phyloP scores from a whole-genome alignment of 1,284 basidiomycete genomes.

The Polyporus tsugae region DNA sequence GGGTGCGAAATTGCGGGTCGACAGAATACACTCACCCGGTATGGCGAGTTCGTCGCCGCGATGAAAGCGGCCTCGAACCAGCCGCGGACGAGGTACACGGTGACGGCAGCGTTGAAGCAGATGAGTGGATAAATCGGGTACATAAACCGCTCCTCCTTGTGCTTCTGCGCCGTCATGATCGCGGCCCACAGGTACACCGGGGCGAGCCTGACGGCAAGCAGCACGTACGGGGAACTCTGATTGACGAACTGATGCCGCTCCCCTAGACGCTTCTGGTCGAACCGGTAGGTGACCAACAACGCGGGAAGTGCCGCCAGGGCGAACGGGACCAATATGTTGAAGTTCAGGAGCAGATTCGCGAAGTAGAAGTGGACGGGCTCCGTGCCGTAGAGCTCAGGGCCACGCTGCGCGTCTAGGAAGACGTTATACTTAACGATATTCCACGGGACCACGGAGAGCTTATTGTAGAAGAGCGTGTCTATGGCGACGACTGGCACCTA shows the following conservation, averaged over 20 bases:
- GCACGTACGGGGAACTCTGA: constrained; percentile 79
- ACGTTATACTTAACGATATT: constrained; percentile 97
- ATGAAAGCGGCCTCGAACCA: constrained; percentile 87
- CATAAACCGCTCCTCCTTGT: constrained; percentile 99
- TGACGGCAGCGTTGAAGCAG: constrained; percentile 93
- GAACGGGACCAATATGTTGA: constrained; percentile 87
- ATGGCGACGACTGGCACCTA: constrained; percentile 80
- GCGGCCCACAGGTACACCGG: constrained; percentile 92
- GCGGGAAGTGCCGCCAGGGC: constrained; percentile 85
- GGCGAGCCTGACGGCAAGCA: constrained; percentile 78
- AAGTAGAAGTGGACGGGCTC: constrained; percentile 88
- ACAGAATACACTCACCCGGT: constrained; percentile 64
- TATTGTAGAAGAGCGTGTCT: constrained; percentile 91
- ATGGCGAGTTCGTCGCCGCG: constrained; percentile 81
- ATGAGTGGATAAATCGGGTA: constrained; percentile 93
- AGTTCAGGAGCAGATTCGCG: constrained; percentile 90
- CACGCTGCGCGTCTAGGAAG: constrained; percentile 79
- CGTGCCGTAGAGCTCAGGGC: constrained; percentile 94
- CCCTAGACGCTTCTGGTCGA: constrained; percentile 86
- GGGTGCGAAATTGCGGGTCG: neutral
- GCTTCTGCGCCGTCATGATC: constrained; percentile 84
- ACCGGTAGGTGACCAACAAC: constrained; percentile 76
- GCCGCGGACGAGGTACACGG: constrained; percentile 83
- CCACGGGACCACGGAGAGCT: constrained; percentile 83
- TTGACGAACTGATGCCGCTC: constrained; percentile 59